Base-by-base conservation (phyloP, 148 eudicot species). In the Cornus suecica region DNA sequence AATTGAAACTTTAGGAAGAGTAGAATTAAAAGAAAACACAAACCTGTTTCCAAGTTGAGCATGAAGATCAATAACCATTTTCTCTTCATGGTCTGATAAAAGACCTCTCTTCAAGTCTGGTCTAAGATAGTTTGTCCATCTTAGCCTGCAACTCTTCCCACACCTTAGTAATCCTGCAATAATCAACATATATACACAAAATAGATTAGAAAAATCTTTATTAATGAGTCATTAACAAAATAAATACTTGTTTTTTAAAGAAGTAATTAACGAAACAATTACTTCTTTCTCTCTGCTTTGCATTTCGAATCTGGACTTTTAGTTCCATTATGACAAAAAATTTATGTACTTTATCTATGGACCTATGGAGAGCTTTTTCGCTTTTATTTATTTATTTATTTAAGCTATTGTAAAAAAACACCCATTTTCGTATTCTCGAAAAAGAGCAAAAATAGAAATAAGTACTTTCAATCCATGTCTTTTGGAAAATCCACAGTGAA, bases 21-120 rank as follows among this genome's bases (percentile, higher is more conserved):
- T 10, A 56, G 30, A 60, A 23, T 4, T 0, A 14, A 20, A 25
- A 31, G 5, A 0, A 5, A 54, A 6, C 23, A 66, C 16, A n/a
- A 24, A 86, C 89, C 89, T 87, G 70, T 87, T 87, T 66, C 89
- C 89, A 75, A 87, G 89, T 76, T 87, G 82, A 74, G 85, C 78
- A 84, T 87, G 89, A 48, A 87, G 86, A 80, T 87, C 89, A 80
- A 87, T 84, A 29, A 87, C 89, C 82, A 87, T 75, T 30, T 82
- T 84, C 77, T 87, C 89, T 80, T 87, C 89, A 66, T 45, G 28
- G 66, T 87, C 89, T 16, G 89, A 84, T 61, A 87, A 71, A 8
- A 87, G 74, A 31, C 89, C 89, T 25, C 89, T 82, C 60, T 87
- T 87, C 60, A 87, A 74, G 72, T 87, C 89, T 23, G 89, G 89